A percentile compares a stretch with the other conserved stretches of the same genome.
phyloP scores from a whole-genome alignment of 1,139 yeast species.

The Meyerozyma carpophila region DNA sequence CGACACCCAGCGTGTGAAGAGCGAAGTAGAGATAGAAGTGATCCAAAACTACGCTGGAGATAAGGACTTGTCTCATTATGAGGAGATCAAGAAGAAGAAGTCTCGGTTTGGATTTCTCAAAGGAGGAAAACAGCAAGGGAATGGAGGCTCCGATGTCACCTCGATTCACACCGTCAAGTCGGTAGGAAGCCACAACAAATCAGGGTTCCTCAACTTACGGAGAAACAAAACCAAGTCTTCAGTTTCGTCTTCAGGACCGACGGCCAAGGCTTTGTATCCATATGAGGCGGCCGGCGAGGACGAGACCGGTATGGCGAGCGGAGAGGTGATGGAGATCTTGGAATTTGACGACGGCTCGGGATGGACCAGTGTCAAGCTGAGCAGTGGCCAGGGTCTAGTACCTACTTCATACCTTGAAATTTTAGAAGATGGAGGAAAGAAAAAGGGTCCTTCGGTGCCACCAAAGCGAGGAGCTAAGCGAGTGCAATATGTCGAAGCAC shows the following conservation, averaged over 20 bases:
- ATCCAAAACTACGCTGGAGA: constrained; percentile 85
- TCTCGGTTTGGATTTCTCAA: constrained; percentile 49
- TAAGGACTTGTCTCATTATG: constrained; percentile 53
- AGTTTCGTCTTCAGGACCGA: constrained; percentile 14
- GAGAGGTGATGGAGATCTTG: constrained; percentile 56
- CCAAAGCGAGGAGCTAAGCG: constrained; percentile 76
- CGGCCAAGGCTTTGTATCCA: constrained; percentile 58
- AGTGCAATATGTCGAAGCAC: constrained; percentile 62
- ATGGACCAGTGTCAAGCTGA: constrained; percentile 63
- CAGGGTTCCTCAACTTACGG: constrained; percentile 35
- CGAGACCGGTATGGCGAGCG: constrained; percentile 58
- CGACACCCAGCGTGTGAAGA: constrained; percentile 67
- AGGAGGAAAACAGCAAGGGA: constrained; percentile 12
- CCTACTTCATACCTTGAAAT: constrained; percentile 81
- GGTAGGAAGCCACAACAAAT: constrained; percentile 19
- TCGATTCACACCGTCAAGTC: constrained; percentile 32
- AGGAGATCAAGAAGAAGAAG: constrained; percentile 44
- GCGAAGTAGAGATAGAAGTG: constrained; percentile 86
- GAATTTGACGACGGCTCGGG: constrained; percentile 87
- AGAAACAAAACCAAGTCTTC: constrained; percentile 25
- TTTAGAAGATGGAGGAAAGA: constrained; percentile 22
- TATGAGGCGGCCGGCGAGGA: constrained; percentile 73
- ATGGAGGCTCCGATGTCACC: constrained; percentile 17
- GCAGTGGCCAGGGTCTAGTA: constrained; percentile 63
- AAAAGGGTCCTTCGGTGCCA: constrained; percentile 73